These are phyloP conservation scores for Clarkia xantiana DNA, from an alignment of 345 rosid genomes.

Conservation along the genomic window DNA sequence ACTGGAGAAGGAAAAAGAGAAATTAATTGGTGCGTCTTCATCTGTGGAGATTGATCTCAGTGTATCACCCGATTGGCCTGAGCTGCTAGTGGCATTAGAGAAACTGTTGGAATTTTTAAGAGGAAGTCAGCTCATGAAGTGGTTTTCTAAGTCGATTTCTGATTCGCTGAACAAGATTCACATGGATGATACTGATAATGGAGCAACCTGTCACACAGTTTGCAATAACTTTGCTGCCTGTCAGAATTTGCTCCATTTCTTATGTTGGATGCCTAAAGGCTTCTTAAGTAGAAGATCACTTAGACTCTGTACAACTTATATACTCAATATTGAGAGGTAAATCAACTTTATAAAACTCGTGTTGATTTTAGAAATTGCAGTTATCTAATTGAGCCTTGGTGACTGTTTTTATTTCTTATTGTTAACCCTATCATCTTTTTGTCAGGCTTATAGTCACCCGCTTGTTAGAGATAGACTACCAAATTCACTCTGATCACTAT, in stretches of 20 bases:
- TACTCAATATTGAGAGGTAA: constrained; percentile 76
- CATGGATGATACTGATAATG: constrained; percentile 17
- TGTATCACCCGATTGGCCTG: constrained; percentile 47
- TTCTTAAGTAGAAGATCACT: constrained; percentile 44
- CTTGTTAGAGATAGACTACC: constrained; percentile 18
- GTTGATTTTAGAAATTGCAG: neutral
- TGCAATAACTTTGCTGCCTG: constrained; percentile 33
- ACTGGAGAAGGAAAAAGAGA: constrained; percentile 30
- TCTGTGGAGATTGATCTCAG: constrained; percentile 22
- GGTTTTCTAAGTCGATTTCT: constrained; percentile 10
- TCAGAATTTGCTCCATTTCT: constrained; percentile 41
- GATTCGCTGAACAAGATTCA: constrained; percentile 14
- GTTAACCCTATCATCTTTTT: constrained; percentile 8
- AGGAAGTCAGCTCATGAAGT: constrained; percentile 5
- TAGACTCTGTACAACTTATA: constrained; percentile 26
- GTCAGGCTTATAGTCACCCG: constrained; percentile 31
- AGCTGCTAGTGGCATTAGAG: constrained; percentile 35
- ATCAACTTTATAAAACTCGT: constrained; percentile 3
- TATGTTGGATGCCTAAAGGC: constrained; percentile 70
- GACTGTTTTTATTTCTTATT: neutral
- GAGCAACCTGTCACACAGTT: constrained; percentile 12
- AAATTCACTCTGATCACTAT: constrained; percentile 17
- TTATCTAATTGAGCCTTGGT: neutral
- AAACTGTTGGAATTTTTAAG: constrained; percentile 17
- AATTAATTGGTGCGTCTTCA: constrained; percentile 19